Conservation (phyloP, 2,329 filamentous ascomycete species). For the Diplodia mutila region DNA sequence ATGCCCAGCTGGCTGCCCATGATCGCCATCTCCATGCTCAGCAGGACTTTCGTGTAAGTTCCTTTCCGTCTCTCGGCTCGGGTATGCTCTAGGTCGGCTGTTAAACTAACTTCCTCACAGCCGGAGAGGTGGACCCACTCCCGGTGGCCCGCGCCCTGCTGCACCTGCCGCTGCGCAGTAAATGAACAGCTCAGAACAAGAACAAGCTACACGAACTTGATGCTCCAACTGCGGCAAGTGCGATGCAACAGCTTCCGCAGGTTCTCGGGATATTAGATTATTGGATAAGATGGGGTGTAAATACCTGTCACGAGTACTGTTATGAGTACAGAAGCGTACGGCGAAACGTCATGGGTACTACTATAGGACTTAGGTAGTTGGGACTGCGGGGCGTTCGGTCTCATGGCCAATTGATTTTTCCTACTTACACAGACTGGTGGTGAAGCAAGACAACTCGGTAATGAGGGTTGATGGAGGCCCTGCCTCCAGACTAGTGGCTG, state of each 20-base stretch:
- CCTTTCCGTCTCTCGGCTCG: neutral
- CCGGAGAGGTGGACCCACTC: slow-evolving; percentile 11
- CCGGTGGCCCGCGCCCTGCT: slow-evolving; percentile 3
- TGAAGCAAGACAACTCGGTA: neutral
- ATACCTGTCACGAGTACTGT: slow-evolving; percentile 25
- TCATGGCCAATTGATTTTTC: slow-evolving; percentile 19
- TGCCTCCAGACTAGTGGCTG: neutral
- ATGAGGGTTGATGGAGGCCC: neutral
- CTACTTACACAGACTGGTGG: neutral
- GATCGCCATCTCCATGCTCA: slow-evolving; percentile 73
- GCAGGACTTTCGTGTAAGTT: slow-evolving; percentile 75
- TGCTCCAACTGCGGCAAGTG: neutral
- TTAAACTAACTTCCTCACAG: neutral
- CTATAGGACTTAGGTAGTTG: slow-evolving; percentile 20
- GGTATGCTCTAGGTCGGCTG: neutral
- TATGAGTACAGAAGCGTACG: slow-evolving; percentile 24
- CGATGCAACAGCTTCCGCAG: neutral
- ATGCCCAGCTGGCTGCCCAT: slow-evolving; percentile 76
- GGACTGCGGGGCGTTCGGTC: slow-evolving; percentile 21
- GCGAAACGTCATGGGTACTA: slow-evolving; percentile 23
- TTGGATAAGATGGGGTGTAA: slow-evolving; percentile 16
- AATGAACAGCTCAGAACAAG: neutral
- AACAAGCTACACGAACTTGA: slow-evolving; percentile 1
- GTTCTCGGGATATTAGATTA: slow-evolving; percentile 3
- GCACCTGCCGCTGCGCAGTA: slow-evolving; percentile 23